phyloP scores from a whole-genome alignment of 805 yeast genomes.

The Myxozyma sirexii region DNA sequence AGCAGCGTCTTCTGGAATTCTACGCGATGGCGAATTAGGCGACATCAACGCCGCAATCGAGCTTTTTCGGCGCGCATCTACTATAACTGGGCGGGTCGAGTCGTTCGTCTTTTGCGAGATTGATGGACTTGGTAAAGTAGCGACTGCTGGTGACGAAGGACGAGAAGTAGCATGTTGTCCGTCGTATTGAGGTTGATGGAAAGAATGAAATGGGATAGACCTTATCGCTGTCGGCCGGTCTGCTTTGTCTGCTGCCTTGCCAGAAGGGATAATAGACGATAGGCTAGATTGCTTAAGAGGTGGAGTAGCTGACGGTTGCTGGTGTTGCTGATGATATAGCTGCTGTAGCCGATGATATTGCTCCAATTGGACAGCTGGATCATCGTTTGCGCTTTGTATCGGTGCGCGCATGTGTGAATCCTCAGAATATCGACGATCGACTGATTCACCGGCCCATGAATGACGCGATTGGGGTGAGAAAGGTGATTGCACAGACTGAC shows the following conservation, averaged over 20 bases:
- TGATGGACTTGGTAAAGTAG: not conserved
- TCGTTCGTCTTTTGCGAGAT: not conserved
- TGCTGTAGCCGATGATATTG: constrained; percentile 20
- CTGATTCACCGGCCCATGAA: not conserved
- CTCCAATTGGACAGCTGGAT: constrained; percentile 6
- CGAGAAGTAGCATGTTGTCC: constrained; percentile 16
- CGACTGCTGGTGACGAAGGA: not conserved
- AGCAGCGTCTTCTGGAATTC: not conserved
- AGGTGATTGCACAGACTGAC: too few species aligned
- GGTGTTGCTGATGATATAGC: constrained; percentile 15
- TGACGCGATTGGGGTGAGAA: too few species aligned
- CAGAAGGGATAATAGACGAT: not conserved
- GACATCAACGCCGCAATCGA: constrained; percentile 12
- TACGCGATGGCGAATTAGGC: not conserved
- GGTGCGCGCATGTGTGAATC: not conserved
- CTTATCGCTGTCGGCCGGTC: not conserved
- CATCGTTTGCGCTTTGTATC: not conserved
- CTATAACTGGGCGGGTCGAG: not conserved
- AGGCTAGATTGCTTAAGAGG: not conserved
- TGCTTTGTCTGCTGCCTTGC: not conserved
- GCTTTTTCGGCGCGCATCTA: constrained; percentile 1
- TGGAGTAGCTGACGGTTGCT: not conserved
- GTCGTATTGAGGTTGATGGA: constrained; percentile 16
- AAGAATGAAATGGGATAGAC: not conserved
- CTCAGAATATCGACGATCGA: not conserved